Percentiles rank a stretch among this genome's conserved stretches.
Evolutionary conservation across 2,329 filamentous ascomycete species (phyloP).

Genomic region (Cordyceps cicadae): DNA sequence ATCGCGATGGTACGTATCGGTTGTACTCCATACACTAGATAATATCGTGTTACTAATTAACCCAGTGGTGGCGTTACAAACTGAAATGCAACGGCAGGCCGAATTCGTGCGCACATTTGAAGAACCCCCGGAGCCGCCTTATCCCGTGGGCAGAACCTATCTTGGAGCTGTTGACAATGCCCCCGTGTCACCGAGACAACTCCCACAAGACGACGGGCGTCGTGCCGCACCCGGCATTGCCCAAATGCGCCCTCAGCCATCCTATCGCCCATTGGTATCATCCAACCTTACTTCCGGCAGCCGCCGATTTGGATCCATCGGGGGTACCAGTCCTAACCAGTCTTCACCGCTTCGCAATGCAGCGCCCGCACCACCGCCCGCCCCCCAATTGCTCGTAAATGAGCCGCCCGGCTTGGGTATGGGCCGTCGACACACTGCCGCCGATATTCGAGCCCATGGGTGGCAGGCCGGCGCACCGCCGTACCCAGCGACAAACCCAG

Average conservation of each 20-base stretch:
- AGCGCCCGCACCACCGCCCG: conserved; percentile 54
- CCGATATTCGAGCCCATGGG: conserved; percentile 84
- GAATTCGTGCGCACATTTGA: conserved; percentile 50
- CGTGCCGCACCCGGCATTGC: conserved; percentile 62
- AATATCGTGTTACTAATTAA: not conserved
- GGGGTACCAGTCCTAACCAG: conserved; percentile 59
- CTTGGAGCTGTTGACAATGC: conserved; percentile 62
- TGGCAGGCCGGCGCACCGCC: conserved; percentile 61
- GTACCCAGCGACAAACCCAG: conserved; percentile 49
- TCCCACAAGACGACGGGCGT: conserved; percentile 76
- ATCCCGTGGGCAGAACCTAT: conserved; percentile 58
- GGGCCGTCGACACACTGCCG: conserved; percentile 81
- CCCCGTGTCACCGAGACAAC: conserved; percentile 79
- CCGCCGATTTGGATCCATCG: conserved; percentile 78
- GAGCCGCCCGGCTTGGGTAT: conserved; percentile 61
- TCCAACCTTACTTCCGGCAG: conserved; percentile 74
- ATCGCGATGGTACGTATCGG: conserved; percentile 66
- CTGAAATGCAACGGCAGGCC: conserved; percentile 52
- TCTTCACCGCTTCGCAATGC: conserved; percentile 67
- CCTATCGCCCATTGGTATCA: conserved; percentile 70
- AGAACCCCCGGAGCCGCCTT: conserved; percentile 60
- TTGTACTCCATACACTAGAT: conserved; percentile 18
- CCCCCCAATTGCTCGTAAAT: conserved; percentile 55
- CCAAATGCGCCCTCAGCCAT: conserved; percentile 49
- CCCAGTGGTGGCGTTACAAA: conserved; percentile 47